Evolutionary conservation across 805 yeast genomes (phyloP).

Genomic region (Starmerella khaoyaiensis): DNA sequence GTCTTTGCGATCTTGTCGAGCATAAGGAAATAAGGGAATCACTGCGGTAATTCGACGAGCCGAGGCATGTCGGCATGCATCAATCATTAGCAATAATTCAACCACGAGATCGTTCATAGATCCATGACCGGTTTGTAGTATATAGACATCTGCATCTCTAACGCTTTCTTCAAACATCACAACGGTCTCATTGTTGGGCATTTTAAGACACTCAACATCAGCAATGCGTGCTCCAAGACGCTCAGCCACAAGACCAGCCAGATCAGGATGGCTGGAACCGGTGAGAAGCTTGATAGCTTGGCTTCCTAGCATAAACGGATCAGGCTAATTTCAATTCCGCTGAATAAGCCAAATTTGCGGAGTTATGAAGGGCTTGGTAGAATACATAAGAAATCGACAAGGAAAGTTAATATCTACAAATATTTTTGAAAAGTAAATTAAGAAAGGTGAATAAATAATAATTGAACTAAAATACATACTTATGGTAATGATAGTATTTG

Average conservation of each 20-base stretch:
- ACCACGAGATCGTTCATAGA: slow-evolving; percentile 72
- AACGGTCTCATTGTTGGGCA: slow-evolving; percentile 78
- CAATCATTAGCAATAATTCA: slow-evolving; percentile 80
- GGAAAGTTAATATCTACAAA: too few species aligned
- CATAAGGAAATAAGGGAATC: slow-evolving; percentile 91
- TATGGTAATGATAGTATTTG: too few species aligned
- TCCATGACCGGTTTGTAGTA: slow-evolving; percentile 76
- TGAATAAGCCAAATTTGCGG: too few species aligned
- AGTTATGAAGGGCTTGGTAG: too few species aligned
- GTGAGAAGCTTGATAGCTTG: slow-evolving; percentile 39
- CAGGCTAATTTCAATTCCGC: too few species aligned
- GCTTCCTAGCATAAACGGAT: slow-evolving; percentile 16
- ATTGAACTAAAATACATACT: too few species aligned
- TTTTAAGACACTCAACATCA: slow-evolving; percentile 68
- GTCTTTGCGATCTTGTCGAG: slow-evolving; percentile 94
- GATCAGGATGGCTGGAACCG: slow-evolving; percentile 75
- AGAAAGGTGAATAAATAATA: too few species aligned
- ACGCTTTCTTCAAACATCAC: slow-evolving; percentile 79
- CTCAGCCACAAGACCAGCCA: slow-evolving; percentile 59
- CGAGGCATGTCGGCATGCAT: slow-evolving; percentile 92
- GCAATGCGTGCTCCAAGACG: slow-evolving; percentile 56
- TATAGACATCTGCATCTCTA: slow-evolving; percentile 80
- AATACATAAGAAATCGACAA: too few species aligned
- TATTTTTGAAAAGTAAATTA: too few species aligned
- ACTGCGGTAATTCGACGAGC: slow-evolving; percentile 91